These are phyloP conservation scores for Neofusicoccum parvum DNA, from an alignment of 2,329 filamentous ascomycete species.

Conservation along the genomic window DNA sequence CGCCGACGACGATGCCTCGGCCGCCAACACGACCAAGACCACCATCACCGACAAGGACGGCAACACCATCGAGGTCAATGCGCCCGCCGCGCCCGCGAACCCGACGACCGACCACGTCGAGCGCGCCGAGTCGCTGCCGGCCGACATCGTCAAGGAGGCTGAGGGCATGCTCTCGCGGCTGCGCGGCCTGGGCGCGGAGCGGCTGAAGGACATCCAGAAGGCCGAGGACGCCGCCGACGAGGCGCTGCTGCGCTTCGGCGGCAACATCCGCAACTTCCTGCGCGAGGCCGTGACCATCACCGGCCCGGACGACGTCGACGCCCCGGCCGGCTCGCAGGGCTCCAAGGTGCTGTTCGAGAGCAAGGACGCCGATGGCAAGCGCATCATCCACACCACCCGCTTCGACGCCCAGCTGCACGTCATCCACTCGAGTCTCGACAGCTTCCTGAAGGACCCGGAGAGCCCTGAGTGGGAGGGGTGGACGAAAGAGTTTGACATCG, in stretches of 20 bases:
- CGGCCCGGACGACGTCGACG: conserved; percentile 60
- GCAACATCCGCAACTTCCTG: conserved; percentile 85
- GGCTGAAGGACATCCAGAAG: conserved; percentile 83
- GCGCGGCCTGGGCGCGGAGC: conserved; percentile 74
- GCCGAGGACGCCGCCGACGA: conserved; percentile 97
- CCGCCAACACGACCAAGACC: conserved; percentile 24
- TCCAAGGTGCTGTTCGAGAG: conserved; percentile 82
- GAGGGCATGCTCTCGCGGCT: conserved; percentile 75
- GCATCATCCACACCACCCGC: conserved; percentile 90
- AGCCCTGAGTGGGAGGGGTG: conserved; percentile 75
- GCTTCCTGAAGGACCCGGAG: conserved; percentile 77
- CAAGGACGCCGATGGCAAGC: conserved; percentile 84
- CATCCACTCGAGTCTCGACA: conserved; percentile 82
- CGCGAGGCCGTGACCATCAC: conserved; percentile 87
- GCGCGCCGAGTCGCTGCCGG: conserved; percentile 48
- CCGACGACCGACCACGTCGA: conserved; percentile 37
- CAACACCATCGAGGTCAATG: conserved; percentile 21
- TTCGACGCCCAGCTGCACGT: conserved; percentile 96
- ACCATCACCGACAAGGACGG: conserved; percentile 30
- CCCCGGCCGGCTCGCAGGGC: conserved; percentile 48
- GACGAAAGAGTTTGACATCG: conserved; percentile 74
- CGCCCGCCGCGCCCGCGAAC: conserved; percentile 21
- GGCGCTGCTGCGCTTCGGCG: conserved; percentile 86
- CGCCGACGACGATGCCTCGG: conserved; percentile 24
- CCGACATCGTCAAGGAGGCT: conserved; percentile 57